These are phyloP conservation scores for Stephania japonica DNA, from an alignment of 164 flowering plant species.

Conservation along the genomic window DNA sequence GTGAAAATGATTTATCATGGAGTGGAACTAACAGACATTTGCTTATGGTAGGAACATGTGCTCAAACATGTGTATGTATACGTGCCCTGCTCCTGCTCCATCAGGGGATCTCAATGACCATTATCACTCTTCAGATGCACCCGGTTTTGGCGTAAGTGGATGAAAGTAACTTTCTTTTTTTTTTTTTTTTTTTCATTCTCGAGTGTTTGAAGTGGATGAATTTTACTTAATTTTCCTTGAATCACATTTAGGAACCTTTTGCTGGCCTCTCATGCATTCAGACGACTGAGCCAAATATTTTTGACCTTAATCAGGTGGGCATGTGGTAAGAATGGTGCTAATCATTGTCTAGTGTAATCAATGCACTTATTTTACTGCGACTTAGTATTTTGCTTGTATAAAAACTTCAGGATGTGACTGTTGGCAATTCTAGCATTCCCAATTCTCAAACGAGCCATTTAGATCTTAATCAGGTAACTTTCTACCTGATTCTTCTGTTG, in stretches of 20 bases:
- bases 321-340: conserved; percentile 10
- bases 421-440: conserved; percentile 12
- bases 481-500: conserved; percentile 1
- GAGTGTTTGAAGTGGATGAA: background rate
- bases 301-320: conserved; percentile 23
- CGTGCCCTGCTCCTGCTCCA: conserved; percentile 9
- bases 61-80: conserved; percentile 12
- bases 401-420: conserved; percentile 14
- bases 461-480: conserved; percentile 17
- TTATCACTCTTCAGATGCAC: conserved; percentile 13
- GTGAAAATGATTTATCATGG: background rate
- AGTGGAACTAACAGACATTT: background rate
- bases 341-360: background rate
- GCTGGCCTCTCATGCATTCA: conserved; percentile 17
- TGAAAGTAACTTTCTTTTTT: background rate
- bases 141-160: conserved; percentile 14
- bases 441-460: conserved; percentile 16
- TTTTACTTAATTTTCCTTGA: conserved; percentile 9
- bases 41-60: conserved; percentile 12
- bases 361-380: background rate
- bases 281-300: conserved; percentile 15
- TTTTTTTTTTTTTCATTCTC: background rate
- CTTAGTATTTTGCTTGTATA: background rate
- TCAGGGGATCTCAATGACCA: conserved; percentile 17
- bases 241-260: conserved; percentile 15